Evolutionary conservation across 2,329 filamentous ascomycete species (phyloP), one percentile per base, ranked within the genome.

Genomic region (Cladosporium austrohemisphaericum): DNA sequence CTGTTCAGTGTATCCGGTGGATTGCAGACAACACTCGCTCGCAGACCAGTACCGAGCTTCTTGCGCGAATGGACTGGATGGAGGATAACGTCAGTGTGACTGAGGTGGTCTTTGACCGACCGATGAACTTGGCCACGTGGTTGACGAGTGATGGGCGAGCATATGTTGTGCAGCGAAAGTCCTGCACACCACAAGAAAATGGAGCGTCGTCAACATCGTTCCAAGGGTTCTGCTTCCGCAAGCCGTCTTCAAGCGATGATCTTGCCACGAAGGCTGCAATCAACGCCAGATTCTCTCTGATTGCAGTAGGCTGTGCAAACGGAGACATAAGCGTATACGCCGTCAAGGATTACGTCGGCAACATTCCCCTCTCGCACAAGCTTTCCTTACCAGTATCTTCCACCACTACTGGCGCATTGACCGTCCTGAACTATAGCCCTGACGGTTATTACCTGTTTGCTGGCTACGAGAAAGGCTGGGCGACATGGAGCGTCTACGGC

Each of bases 1-100:
- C 93, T n/a, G 83, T 97, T 13, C 93, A 98, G 68, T 96, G 91
- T 69, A 97, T 98, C 59, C 83, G 87, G 51, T 98, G 93, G 93
- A 86, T 85, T 0, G 87, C 91, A 1, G 91, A 95, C 65, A 85
- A 78, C 56, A 80, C 77, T 26, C 87, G 88, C 16, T 85, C 80
- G 53, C 92, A 97, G 68, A 96, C 91, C 2, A 90, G 83, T 58
- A 96, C 93, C 1, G 91, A 97, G 68, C 77, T 97, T 6, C 73
- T 97, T 53, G 91, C 84, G 61, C 85, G 87, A 47, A 95, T 96
- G 83, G 72, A 80, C 40, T 95, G 90, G 85, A 71, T 96, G 18
- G 82, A 84, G 45, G 91, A 88, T 67, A 92, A 87, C 67, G 76
- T 79, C 1, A 81, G 78, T 1, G 81, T 97, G 46, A 74, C 77